Evolutionary conservation across 306 rosid species (phyloP).

Genomic region (Acacia melanoxylon): DNA sequence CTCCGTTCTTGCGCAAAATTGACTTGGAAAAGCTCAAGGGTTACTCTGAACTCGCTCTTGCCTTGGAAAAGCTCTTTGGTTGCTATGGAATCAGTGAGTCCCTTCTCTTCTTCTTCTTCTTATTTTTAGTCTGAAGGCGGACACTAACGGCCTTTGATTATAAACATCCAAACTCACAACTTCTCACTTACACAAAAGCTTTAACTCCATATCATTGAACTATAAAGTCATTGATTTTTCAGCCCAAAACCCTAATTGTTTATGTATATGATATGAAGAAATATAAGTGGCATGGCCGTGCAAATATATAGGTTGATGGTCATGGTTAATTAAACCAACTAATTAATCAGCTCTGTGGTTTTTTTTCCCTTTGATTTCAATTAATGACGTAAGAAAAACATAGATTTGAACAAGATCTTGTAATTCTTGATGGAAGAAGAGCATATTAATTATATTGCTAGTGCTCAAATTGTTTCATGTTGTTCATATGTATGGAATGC

Average conservation of each 20-base stretch:
- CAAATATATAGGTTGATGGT: slow-evolving; percentile 5
- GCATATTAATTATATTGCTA: neutral
- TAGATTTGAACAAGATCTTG: neutral
- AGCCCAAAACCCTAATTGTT: neutral
- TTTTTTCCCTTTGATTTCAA: neutral
- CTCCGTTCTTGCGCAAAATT: slow-evolving; percentile 85
- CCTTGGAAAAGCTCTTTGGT: slow-evolving; percentile 78
- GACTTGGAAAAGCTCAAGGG: slow-evolving; percentile 57
- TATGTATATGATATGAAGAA: neutral
- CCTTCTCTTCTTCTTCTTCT: neutral
- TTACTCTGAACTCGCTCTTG: slow-evolving; percentile 61
- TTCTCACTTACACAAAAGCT: too few species aligned
- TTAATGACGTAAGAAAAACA: neutral
- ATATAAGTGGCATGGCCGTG: neutral
- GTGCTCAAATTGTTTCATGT: neutral
- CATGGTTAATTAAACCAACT: neutral
- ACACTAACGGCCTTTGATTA: neutral
- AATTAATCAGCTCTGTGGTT: neutral
- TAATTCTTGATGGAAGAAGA: neutral
- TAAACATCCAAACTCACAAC: too few species aligned
- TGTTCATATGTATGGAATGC: neutral
- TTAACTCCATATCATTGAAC: too few species aligned
- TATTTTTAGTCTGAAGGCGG: neutral
- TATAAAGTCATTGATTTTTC: neutral
- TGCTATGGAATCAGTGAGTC: slow-evolving; percentile 64